A percentile compares a stretch with the other conserved stretches of the same genome.
phyloP scores from a whole-genome alignment of 2,329 filamentous ascomycete species.

The Clonostachys chloroleuca region DNA sequence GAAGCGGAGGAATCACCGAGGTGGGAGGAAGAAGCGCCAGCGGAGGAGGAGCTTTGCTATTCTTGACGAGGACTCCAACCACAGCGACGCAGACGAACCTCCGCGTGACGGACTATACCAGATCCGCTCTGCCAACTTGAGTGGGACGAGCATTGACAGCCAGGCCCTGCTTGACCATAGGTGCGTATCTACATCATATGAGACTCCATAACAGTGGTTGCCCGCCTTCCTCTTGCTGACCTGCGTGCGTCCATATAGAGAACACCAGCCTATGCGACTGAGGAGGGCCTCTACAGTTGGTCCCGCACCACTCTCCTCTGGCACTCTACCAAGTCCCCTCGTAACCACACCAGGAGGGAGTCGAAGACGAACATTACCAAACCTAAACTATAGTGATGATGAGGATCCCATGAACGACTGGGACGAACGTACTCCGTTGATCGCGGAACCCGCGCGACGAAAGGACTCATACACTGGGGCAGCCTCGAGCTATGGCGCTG shows the following conservation, averaged over 20 bases:
- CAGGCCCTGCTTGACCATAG: constrained; percentile 84
- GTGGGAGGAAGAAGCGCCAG: constrained; percentile 71
- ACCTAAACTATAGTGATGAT: constrained; percentile 38
- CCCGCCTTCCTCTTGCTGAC: constrained; percentile 2
- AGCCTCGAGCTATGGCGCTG: constrained; percentile 36
- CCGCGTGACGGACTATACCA: constrained; percentile 41
- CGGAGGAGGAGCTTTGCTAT: constrained; percentile 78
- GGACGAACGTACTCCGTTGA: constrained; percentile 51
- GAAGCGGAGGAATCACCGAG: constrained; percentile 69
- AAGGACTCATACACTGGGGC: constrained; percentile 12
- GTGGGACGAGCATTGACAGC: constrained; percentile 85
- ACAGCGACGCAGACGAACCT: constrained; percentile 15
- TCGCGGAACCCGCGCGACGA: constrained; percentile 29
- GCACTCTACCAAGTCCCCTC: constrained; percentile 26
- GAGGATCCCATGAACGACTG: constrained; percentile 35
- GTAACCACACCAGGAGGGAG: constrained; percentile 17
- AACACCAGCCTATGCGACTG: constrained; percentile 58
- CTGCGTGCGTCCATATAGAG: constrained; percentile 25
- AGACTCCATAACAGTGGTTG: not conserved
- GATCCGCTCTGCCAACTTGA: constrained; percentile 54
- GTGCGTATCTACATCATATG: constrained; percentile 29
- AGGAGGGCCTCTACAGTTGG: constrained; percentile 52
- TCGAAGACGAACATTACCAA: constrained; percentile 27
- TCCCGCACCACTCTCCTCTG: constrained; percentile 8
- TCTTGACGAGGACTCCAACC: constrained; percentile 47